Base-by-base conservation (phyloP, 2,329 filamentous ascomycete genomes). In the Apiospora phragmitis region DNA sequence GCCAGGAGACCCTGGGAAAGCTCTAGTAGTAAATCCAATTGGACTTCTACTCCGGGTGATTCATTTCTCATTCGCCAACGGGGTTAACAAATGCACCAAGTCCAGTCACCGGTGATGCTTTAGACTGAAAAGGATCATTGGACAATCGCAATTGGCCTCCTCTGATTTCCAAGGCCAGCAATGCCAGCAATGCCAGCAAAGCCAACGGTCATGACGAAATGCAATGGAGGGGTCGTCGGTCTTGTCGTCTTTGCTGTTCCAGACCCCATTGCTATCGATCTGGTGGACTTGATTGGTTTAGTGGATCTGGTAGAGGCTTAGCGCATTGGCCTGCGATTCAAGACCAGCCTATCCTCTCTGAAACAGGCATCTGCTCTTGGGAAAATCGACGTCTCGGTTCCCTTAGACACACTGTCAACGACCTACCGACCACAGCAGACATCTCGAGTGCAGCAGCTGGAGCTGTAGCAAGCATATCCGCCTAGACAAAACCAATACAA, bases 401-500 rank as follows among this genome's bases (percentile, higher is more conserved):
- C 21, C 55, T 38, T 62, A n/a, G 55, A 62, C 32, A 62, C 32
- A 38, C 55, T 38, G 55, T n/a, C 55, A 35, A 35, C 26, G 29
- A 35, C 29, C 51, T 11, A 16, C 51, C 51, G 5, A 59, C 26
- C 51, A 59, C 51, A 59, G 16, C 51, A 59, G 11, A 59, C 51
- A 59, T 21, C 51, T 59, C 26, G 29, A 35, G 16, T n/a, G 6
- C 51, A 32, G 2, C 32, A 38, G 32, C 55, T 38, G 55, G 29
- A 38, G 32, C 55, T 38, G 55, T 62, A 38, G 32, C 55, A 38
- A 62, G 32, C 32, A 35, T n/a, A n/a, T 38, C 55, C 21, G 18
- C 18, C 55, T 29, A n/a, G 32, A 38, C 16, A 7, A 38, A 62
- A 1, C 55, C 55, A 6, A n/a, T 21, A 38, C 55, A 49, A 84